Evolutionary conservation across 1,284 basidiomycete species (phyloP), one percentile per base, ranked within the genome.

Genomic region (Bondarzewia mesenterica): DNA sequence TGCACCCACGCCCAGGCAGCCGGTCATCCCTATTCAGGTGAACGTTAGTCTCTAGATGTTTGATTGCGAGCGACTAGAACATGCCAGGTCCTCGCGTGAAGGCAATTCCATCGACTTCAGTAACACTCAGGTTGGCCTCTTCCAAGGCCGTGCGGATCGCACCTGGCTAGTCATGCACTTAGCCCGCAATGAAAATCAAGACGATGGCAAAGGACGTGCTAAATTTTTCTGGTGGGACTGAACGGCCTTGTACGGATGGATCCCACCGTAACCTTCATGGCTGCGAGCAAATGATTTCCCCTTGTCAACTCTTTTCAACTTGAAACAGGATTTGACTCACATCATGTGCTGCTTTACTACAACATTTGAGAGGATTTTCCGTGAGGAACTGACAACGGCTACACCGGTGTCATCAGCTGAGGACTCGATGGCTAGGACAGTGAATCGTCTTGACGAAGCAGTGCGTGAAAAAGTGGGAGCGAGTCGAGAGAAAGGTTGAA

Each of bases 341-440:
- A 82, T 63, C 18, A 75, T 57, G 57, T 87, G 75, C 59, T 95
- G 92, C 60, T 84, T 88, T 36, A 89, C 67, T 50, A 95, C 85
- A 7, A 93, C 75, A 63, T 91, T 93, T 3, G 89, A 82, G 44
- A 89, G 76, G 42, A 96, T 82, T 48, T 72, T 58, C 7, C 80
- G 73, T 20, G 78, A 67, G 1, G 81, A 84, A 25, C 77, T 75
- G 42, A 95, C 84, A 47, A 96, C 72, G 1, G 91, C 85, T 15
- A 83, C 89, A 58, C 90, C 93, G 1, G 90, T 87, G 61, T 95
- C 93, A 64, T 96, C 93, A 5, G 92, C 92, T 10, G 89, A 92
- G 1, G 86, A 80, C 62, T 89, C 85, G 32, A 96, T 64, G 1
- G 83, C 92, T 14, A 96, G 79, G 2, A 95, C 82, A 2, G 77